Percentiles rank a stretch among this genome's conserved stretches.
Conservation (phyloP, 352 stramenopile species). For the Phytopythium sindhum region DNA sequence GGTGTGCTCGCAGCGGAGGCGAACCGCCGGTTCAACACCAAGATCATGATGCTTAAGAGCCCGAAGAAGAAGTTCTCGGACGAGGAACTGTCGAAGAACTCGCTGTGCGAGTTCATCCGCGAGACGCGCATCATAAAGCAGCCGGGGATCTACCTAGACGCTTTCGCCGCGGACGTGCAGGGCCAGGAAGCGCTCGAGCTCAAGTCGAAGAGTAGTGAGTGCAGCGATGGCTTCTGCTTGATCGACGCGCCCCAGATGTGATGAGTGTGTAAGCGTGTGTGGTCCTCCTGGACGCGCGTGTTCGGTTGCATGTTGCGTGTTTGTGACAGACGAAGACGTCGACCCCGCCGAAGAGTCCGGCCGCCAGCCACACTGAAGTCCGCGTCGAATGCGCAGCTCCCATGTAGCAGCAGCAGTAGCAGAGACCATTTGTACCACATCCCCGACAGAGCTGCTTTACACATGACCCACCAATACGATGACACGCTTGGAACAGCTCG, state of each 20-base stretch:
- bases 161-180: slow-evolving; percentile 13
- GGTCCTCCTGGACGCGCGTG: neutral
- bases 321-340: neutral
- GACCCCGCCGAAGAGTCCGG: neutral
- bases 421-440: neutral
- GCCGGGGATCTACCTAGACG: slow-evolving; percentile 5
- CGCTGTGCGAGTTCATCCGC: slow-evolving; percentile 73
- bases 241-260: slow-evolving; percentile 70
- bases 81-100: slow-evolving; percentile 52
- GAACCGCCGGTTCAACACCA: slow-evolving; percentile 66
- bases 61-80: slow-evolving; percentile 46
- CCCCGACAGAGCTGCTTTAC: neutral
- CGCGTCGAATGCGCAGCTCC: neutral
- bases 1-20: slow-evolving; percentile 43
- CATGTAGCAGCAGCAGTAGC: neutral
- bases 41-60: slow-evolving; percentile 78
- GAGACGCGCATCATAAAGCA: slow-evolving; percentile 54
- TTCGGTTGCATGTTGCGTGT: slow-evolving; percentile 8
- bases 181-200: slow-evolving; percentile 46
- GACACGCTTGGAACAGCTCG: neutral
- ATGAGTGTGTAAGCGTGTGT: slow-evolving; percentile 12
- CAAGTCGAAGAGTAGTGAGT: slow-evolving; percentile 74
- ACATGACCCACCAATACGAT: too few species aligned
- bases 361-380: neutral
- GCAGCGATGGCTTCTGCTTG: slow-evolving; percentile 73